These are phyloP conservation scores for Moricandia moricandioides DNA, from an alignment of 345 rosid species.

Conservation along the genomic window DNA sequence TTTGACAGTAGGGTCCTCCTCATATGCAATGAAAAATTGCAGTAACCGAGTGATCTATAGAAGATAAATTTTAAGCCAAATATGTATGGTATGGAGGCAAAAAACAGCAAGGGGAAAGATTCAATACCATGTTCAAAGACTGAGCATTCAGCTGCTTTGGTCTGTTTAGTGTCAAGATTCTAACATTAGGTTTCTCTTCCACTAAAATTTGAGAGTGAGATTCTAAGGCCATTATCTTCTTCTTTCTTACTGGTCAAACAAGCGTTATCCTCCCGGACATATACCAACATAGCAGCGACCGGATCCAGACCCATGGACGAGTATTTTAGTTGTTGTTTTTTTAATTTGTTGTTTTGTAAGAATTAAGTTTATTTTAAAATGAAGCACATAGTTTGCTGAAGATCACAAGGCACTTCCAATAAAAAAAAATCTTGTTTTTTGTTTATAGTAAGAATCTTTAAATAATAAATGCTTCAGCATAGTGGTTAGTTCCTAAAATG, in stretches of 20 bases:
- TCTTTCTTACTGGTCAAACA: not conserved
- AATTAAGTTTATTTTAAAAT: no score
- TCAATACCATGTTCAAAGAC: slow-evolving; percentile 53
- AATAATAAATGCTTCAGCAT: no score
- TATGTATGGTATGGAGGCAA: not conserved
- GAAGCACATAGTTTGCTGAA: no score
- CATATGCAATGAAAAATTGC: not conserved
- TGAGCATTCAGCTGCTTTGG: slow-evolving; percentile 74
- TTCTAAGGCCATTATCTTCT: slow-evolving; percentile 4
- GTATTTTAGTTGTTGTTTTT: no score
- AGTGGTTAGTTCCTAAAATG: no score
- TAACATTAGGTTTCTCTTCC: slow-evolving; percentile 49
- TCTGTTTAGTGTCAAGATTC: slow-evolving; percentile 63
- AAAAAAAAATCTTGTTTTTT: no score
- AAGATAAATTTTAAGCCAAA: not conserved
- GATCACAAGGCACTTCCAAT: no score
- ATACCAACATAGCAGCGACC: no score
- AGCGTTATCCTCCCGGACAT: not conserved
- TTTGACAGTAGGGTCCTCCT: not conserved
- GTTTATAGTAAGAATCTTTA: no score
- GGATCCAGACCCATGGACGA: no score
- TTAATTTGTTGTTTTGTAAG: no score
- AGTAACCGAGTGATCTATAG: not conserved
- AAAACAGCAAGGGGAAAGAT: not conserved
- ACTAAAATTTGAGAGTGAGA: slow-evolving; percentile 44